Conservation (phyloP, 1,139 yeast species). For the Pichia norvegensis region DNA sequence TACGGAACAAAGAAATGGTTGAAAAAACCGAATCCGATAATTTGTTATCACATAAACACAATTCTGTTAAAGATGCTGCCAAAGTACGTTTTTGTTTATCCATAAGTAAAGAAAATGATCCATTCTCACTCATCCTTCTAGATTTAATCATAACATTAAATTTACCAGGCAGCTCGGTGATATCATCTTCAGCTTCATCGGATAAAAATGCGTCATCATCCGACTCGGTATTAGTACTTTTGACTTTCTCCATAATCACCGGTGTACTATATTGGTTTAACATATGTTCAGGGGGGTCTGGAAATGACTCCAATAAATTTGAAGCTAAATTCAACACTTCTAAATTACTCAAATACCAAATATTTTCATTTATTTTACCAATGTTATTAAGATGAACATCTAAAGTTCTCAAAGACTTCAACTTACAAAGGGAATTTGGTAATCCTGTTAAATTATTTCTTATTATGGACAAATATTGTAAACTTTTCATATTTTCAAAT, state of each 20-base stretch:
- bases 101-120: slow-evolving; percentile 6
- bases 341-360: slow-evolving; percentile 58
- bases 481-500: slow-evolving; percentile 49
- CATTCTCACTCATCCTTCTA: slow-evolving; percentile 23
- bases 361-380: slow-evolving; percentile 56
- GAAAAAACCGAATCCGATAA: slow-evolving; percentile 73
- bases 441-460: slow-evolving; percentile 68
- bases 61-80: slow-evolving; percentile 45
- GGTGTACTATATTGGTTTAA: slow-evolving; percentile 2
- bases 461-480: slow-evolving; percentile 61
- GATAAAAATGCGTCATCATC: neutral
- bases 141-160: neutral
- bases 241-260: slow-evolving; percentile 1
- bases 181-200: slow-evolving; percentile 10
- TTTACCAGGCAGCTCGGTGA: slow-evolving; percentile 3
- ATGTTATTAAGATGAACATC: slow-evolving; percentile 86
- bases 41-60: slow-evolving; percentile 77
- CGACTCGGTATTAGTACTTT: neutral
- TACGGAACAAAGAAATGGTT: slow-evolving; percentile 50
- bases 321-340: slow-evolving; percentile 69
- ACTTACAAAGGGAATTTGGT: slow-evolving; percentile 60
- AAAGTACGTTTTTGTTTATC: slow-evolving; percentile 27
- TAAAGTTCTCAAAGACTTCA: slow-evolving; percentile 54
- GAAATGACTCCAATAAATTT: slow-evolving; percentile 62
- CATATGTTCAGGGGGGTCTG: slow-evolving; percentile 40